phyloP scores from a whole-genome alignment of 1,284 basidiomycete species.

The Phellinidium pouzarii region DNA sequence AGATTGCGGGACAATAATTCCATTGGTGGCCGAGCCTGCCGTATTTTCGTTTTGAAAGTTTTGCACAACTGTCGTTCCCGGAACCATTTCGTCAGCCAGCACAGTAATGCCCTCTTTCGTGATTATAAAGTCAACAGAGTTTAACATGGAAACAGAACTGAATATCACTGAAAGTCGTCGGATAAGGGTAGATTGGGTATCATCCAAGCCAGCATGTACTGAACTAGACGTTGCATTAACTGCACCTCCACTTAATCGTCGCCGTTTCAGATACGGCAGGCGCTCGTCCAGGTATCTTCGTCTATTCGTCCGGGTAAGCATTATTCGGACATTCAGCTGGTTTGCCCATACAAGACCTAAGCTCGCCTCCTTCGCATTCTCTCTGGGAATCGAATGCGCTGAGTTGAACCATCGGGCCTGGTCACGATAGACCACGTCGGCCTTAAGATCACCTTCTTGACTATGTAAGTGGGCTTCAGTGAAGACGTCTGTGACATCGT shows the following conservation, averaged over 20 bases:
- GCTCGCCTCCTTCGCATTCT: constrained; percentile 67
- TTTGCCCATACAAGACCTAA: constrained; percentile 90
- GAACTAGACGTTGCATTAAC: neutral
- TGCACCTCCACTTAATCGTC: constrained; percentile 20
- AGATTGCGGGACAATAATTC: neutral
- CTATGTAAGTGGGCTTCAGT: constrained; percentile 27
- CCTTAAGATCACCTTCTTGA: constrained; percentile 23
- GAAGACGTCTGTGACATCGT: constrained; percentile 80
- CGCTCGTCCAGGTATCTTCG: constrained; percentile 46
- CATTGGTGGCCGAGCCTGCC: neutral
- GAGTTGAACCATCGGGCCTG: constrained; percentile 76
- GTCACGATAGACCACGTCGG: constrained; percentile 54
- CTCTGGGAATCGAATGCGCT: constrained; percentile 47
- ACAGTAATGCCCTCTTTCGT: constrained; percentile 49
- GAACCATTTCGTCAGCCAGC: constrained; percentile 13
- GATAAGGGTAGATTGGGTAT: constrained; percentile 41
- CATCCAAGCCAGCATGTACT: constrained; percentile 24
- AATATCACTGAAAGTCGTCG: constrained; percentile 70
- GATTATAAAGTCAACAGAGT: constrained; percentile 69
- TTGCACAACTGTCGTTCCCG: neutral
- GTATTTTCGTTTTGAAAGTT: neutral
- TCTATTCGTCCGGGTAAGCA: constrained; percentile 73
- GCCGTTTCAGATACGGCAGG: constrained; percentile 32
- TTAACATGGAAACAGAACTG: constrained; percentile 52
- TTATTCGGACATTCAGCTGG: constrained; percentile 76